Conservation (phyloP, 768 basidiomycete species). For the Mycena chlorophos region DNA sequence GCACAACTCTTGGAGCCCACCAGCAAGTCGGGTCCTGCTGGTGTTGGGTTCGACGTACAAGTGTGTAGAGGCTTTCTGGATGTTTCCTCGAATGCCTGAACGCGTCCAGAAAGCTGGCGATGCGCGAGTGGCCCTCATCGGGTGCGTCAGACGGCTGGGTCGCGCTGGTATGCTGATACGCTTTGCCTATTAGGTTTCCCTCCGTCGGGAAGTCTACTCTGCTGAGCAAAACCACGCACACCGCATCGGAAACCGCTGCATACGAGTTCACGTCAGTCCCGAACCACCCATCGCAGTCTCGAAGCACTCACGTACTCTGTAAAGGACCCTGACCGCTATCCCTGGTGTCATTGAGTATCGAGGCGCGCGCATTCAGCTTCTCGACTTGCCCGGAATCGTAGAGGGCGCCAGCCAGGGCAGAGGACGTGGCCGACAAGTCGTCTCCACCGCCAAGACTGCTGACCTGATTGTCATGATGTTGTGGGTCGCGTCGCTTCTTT, state of each 20-base stretch:
- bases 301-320: neutral
- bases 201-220: constrained; percentile 96
- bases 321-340: constrained; percentile 63
- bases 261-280: constrained; percentile 92
- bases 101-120: constrained; percentile 65
- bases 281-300: constrained; percentile 47
- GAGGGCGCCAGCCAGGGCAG: constrained; percentile 90
- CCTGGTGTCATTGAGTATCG: constrained; percentile 97
- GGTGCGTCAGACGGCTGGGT: constrained; percentile 29
- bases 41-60: constrained; percentile 89
- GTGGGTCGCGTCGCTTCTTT: neutral
- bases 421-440: constrained; percentile 94
- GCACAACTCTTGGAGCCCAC: constrained; percentile 93
- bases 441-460: constrained; percentile 89
- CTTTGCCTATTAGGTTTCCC: constrained; percentile 53
- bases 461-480: constrained; percentile 94
- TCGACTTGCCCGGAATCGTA: constrained; percentile 95
- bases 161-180: neutral
- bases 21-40: constrained; percentile 76
- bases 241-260: constrained; percentile 83
- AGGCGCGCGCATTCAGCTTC: constrained; percentile 86
- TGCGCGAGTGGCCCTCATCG: constrained; percentile 88
- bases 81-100: neutral
- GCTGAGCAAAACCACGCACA: constrained; percentile 88
- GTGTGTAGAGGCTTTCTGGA: constrained; percentile 27